These are phyloP conservation scores for Cladophialophora chaetospira DNA, from an alignment of 2,329 filamentous ascomycete genomes.

Conservation along the genomic window DNA sequence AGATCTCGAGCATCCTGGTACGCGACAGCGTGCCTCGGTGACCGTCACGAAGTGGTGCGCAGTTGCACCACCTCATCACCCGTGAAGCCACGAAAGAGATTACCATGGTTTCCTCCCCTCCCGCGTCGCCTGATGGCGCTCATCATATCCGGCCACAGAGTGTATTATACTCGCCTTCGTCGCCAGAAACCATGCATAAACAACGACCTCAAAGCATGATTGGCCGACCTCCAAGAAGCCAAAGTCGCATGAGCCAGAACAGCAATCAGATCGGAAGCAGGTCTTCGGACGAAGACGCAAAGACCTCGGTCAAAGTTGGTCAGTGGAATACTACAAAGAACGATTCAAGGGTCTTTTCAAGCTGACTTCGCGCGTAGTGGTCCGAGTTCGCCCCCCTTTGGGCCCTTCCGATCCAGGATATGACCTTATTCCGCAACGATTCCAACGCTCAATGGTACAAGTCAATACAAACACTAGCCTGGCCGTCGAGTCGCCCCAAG, in stretches of 20 bases:
- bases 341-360: not conserved
- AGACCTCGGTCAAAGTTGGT: constrained; percentile 96
- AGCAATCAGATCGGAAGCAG: constrained; percentile 73
- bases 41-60: constrained; percentile 7
- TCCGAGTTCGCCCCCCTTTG: constrained; percentile 87
- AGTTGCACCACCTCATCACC: not conserved
- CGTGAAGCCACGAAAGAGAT: not conserved
- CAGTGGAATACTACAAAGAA: constrained; percentile 44
- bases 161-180: constrained; percentile 30
- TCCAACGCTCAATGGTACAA: constrained; percentile 89
- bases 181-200: constrained; percentile 31
- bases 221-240: constrained; percentile 73
- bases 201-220: constrained; percentile 80
- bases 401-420: constrained; percentile 83
- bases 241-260: constrained; percentile 76
- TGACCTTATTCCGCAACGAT: constrained; percentile 93
- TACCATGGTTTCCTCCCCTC: constrained; percentile 32
- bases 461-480: constrained; percentile 83
- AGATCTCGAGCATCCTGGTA: constrained; percentile 17
- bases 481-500: constrained; percentile 86
- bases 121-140: constrained; percentile 30
- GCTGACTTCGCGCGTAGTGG: constrained; percentile 58
- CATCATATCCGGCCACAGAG: constrained; percentile 29
- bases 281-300: constrained; percentile 84
- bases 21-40: not conserved